Percentiles rank a stretch among this genome's conserved stretches.
These are phyloP conservation scores for Exophiala bonariae DNA, from an alignment of 2,329 filamentous ascomycete genomes.

Conservation along the genomic window DNA sequence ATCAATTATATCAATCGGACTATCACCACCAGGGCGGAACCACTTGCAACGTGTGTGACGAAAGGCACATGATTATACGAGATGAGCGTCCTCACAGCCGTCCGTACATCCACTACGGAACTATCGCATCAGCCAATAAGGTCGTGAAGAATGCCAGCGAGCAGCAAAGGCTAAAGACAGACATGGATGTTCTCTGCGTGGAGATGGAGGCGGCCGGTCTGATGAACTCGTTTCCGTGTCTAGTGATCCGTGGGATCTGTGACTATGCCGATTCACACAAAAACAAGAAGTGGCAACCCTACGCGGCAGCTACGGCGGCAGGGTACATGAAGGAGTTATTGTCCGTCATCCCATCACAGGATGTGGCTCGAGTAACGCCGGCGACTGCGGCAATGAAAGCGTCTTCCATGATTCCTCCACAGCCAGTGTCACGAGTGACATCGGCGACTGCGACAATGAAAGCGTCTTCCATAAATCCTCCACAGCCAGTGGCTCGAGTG, in stretches of 20 bases:
- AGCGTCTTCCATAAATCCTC: too few relatives aligned
- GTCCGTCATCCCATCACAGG: neutral
- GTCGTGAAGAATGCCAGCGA: slow-evolving; percentile 24
- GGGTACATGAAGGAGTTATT: slow-evolving; percentile 19
- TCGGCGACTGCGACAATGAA: too few relatives aligned
- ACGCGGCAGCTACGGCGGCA: slow-evolving; percentile 22
- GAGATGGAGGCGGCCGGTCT: slow-evolving; percentile 27
- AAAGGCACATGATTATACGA: too few relatives aligned
- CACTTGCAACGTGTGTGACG: too few relatives aligned
- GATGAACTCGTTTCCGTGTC: slow-evolving; percentile 19
- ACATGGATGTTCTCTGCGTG: slow-evolving; percentile 5
- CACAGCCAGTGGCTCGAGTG: too few relatives aligned
- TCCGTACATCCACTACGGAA: slow-evolving; percentile 32
- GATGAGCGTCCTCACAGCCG: too few relatives aligned
- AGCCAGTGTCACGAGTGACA: too few relatives aligned
- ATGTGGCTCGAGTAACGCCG: neutral
- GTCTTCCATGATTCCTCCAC: too few relatives aligned
- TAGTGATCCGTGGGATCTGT: slow-evolving; percentile 26
- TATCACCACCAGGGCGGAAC: neutral
- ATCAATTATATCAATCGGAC: neutral
- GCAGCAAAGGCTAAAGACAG: slow-evolving; percentile 6
- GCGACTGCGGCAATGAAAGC: too few relatives aligned
- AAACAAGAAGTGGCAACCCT: slow-evolving; percentile 24
- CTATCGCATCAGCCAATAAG: slow-evolving; percentile 30
- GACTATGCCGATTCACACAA: slow-evolving; percentile 27